Evolutionary conservation across 169 alveolate genomes (phyloP), one percentile per base, ranked within the genome.

Genomic region (Plasmodium coatneyi): DNA sequence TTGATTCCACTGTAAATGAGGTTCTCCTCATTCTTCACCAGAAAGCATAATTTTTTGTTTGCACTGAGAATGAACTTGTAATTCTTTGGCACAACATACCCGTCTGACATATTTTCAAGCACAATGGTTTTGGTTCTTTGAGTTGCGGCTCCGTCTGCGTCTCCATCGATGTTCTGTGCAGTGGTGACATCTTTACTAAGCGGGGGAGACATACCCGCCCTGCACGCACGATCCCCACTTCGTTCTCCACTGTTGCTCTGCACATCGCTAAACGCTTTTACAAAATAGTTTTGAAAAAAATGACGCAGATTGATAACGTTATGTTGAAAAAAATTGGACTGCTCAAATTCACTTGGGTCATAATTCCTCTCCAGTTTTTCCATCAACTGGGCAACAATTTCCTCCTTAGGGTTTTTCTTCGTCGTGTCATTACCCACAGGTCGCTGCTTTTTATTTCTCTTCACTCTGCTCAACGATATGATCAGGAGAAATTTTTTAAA

Each of bases 81-180:
- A 74, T 86, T 86, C 80, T 86, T 56, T 39, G 93, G 93, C 25
- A 86, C 70, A 22, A 86, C 84, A 86, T 86, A 86, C 70, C 93
- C 93, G 14, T 86, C 93, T 25, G 93, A 74, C 93, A 86, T 86
- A 43, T 86, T 86, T 30, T 86, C 93, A 30, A 86, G 71, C 6
- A 86, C 39, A 74, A 86, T 56, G 25, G 86, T 52, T 86, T 86
- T 86, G 49, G 16, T 86, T 22, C 41, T n/a, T 71, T 54, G 36
- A 32, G 49, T 32, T 22, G 10, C 80, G n/a, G 46, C 70, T 30
- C 32, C 56, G 12, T 7, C 52, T 25, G 39, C 3, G 12, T 39
- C 46, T 41, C 74, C 74, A 72, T 14, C 70, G 36, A 32, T 72
- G 12, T 60, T 84, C 80, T 25, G 32, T 60, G 34, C 74, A 22